phyloP scores from a whole-genome alignment of 164 flowering plant species.

The grape (Vitis vinifera) region DNA sequence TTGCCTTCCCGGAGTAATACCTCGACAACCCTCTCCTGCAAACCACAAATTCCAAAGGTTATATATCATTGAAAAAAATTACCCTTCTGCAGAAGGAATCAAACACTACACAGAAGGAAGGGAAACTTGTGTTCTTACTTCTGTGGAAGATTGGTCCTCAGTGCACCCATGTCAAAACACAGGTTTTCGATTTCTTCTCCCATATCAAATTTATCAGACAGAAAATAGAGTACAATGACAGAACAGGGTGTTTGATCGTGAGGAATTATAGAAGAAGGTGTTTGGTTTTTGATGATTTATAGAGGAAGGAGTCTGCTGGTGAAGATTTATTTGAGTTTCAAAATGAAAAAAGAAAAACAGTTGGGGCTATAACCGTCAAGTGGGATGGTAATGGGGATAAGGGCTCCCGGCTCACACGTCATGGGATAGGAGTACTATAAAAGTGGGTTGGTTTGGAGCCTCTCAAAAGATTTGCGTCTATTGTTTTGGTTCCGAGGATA shows the following conservation, averaged over 20 bases:
- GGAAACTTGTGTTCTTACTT: constrained; percentile 34
- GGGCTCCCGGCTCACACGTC: constrained; percentile 8
- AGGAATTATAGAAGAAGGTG: neutral
- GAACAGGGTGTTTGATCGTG: neutral
- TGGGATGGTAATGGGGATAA: constrained; percentile 8
- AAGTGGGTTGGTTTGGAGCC: constrained; percentile 12
- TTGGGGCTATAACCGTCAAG: neutral
- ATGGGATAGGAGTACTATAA: constrained; percentile 9
- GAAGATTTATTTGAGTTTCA: neutral
- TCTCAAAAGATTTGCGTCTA: neutral
- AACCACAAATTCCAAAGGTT: neutral
- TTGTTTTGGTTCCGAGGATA: constrained; percentile 1
- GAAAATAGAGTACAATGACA: neutral
- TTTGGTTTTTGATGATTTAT: neutral
- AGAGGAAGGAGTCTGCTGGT: no score
- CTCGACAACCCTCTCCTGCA: constrained; percentile 72
- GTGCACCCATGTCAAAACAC: constrained; percentile 42
- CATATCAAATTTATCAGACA: constrained; percentile 14
- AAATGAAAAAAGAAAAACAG: neutral
- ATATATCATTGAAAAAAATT: neutral
- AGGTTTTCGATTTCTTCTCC: constrained; percentile 26
- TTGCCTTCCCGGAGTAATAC: constrained; percentile 60
- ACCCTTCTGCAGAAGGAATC: neutral
- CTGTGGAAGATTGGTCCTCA: constrained; percentile 40
- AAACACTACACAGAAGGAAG: neutral